Conservation (phyloP, 2,329 filamentous ascomycete genomes). For the Fusarium musae region DNA sequence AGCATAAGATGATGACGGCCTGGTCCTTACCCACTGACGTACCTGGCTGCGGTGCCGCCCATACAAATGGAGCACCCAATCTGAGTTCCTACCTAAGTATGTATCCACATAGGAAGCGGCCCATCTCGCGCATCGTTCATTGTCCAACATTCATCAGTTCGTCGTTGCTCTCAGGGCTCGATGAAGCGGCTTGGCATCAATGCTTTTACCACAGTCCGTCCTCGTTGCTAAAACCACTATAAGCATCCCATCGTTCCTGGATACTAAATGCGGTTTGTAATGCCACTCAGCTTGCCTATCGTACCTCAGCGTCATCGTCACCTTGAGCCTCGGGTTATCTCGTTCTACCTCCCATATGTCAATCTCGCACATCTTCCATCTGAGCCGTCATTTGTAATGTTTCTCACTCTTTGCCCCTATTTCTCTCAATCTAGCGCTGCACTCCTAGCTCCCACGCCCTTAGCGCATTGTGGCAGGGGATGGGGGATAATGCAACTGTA, state of each 20-base stretch:
- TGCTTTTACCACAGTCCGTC: background rate
- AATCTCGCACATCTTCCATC: slow-evolving; percentile 26
- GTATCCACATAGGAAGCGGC: slow-evolving; percentile 4
- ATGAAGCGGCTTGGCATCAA: slow-evolving; percentile 4
- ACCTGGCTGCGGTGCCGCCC: slow-evolving; percentile 42
- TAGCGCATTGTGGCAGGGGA: slow-evolving; percentile 29
- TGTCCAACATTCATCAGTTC: slow-evolving; percentile 12
- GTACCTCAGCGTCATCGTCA: background rate
- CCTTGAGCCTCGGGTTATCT: background rate
- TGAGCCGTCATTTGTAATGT: slow-evolving; percentile 28
- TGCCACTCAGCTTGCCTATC: slow-evolving; percentile 1
- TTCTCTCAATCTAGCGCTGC: slow-evolving; percentile 29
- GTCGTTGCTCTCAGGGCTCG: slow-evolving; percentile 3
- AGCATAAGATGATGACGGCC: slow-evolving; percentile 11
- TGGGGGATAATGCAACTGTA: slow-evolving; percentile 16
- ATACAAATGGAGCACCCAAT: slow-evolving; percentile 38
- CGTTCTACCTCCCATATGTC: slow-evolving; percentile 6
- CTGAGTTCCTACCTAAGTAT: slow-evolving; percentile 11
- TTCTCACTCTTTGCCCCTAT: slow-evolving; percentile 32
- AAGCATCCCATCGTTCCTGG: slow-evolving; percentile 13
- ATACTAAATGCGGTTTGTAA: background rate
- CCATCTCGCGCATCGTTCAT: slow-evolving; percentile 35
- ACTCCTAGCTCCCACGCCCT: slow-evolving; percentile 25
- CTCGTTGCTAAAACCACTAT: background rate
- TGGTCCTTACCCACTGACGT: slow-evolving; percentile 42